Evolutionary conservation across 352 stramenopile genomes (phyloP), one percentile per base, ranked within the genome.

Genomic region (Phytophthora gonapodyides): DNA sequence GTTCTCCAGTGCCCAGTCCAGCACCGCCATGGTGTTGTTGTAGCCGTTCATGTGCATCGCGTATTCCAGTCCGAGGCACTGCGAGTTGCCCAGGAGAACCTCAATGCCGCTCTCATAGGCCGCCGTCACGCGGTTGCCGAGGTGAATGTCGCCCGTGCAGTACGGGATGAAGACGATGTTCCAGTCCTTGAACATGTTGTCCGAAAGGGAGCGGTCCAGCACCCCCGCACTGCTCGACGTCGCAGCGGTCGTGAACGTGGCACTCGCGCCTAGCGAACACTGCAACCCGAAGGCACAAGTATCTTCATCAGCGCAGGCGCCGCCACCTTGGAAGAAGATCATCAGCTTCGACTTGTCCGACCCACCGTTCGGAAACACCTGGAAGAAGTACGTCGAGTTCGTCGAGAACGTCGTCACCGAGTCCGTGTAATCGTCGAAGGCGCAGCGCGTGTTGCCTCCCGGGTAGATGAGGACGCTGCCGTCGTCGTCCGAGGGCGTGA

Each of bases 101-200:
- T 78, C 73, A 12, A 81, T 64, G 34, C 50, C 57, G 47, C 68
- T 75, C 40, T 78, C 63, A 17, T 62, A 63, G 9, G 50, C 19
- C 5, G 37, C 51, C 2, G 49, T 53, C 10, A 75, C 36, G 7
- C 57, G 43, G 64, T 76, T 85, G 45, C 82, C 82, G 5, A 85
- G 49, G 44, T 91, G 80, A 34, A 91, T 69, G 41, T 91, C 80
- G 38, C 80, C 78, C 17, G 80, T 88, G 74, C 82, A 91, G 68
- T 91, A 89, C 19, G 78, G 80, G 9, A 91, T 64, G 62, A 85
- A 75, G 8, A 91, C 75, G 48, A 89, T 76, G 66, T 86, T 86
- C 80, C 80, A 91, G 63, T 89, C 80, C 46, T 76, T 76, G 57
- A 89, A 89, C 36, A 80, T 44, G 57, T 89, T 91, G 49, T 73